Evolutionary conservation across 768 basidiomycete species (phyloP).

Genomic region (Tylopilus rubrobrunneus): DNA sequence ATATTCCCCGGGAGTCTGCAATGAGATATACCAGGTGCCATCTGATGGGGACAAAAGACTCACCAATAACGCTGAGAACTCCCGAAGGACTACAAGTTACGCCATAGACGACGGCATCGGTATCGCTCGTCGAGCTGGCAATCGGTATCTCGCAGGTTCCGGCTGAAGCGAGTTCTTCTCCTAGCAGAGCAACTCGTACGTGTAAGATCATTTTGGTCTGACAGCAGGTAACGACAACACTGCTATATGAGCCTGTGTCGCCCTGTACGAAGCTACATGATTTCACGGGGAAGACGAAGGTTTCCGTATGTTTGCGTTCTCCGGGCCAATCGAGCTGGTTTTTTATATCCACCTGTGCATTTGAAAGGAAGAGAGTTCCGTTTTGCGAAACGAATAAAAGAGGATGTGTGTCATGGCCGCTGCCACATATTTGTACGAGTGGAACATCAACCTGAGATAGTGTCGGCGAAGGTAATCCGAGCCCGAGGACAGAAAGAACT

Average conservation of each 20-base stretch:
- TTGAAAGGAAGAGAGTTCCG: conserved; percentile 33
- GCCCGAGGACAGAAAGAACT: conserved; percentile 23
- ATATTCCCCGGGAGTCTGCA: conserved; percentile 43
- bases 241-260: conserved; percentile 1
- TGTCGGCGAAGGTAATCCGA: conserved; percentile 6
- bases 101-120: conserved; percentile 1
- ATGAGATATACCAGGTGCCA: background rate
- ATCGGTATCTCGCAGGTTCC: conserved; percentile 25
- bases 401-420: conserved; percentile 22
- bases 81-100: conserved; percentile 42
- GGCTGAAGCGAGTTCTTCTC: conserved; percentile 13
- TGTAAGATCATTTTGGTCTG: conserved; percentile 14
- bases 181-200: conserved; percentile 20
- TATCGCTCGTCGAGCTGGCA: background rate
- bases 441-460: conserved; percentile 40
- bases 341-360: conserved; percentile 26
- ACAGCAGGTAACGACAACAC: conserved; percentile 24
- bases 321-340: conserved; percentile 25
- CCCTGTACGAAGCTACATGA: conserved; percentile 28
- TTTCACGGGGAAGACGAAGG: conserved; percentile 28
- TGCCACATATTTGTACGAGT: conserved; percentile 37
- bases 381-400: conserved; percentile 33
- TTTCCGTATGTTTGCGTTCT: conserved; percentile 25
- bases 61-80: conserved; percentile 48
- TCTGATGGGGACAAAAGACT: conserved; percentile 12